Evolutionary conservation across 768 basidiomycete species (phyloP), one percentile per base, ranked within the genome.

Genomic region (Naganishia antarctica): DNA sequence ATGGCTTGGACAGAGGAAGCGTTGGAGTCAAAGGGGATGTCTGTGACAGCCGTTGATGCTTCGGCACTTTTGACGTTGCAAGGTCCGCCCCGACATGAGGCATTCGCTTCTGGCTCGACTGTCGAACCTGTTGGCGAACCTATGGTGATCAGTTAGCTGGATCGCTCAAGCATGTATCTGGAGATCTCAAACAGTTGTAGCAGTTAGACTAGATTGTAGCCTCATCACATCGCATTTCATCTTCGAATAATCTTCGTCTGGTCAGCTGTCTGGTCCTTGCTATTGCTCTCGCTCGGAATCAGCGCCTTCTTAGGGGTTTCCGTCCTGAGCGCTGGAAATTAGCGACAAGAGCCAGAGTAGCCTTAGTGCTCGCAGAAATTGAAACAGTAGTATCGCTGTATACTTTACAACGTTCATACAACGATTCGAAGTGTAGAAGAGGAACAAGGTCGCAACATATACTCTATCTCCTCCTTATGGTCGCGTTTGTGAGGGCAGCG

Each of bases 1-100:
- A 80, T 93, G 70, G 84, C 83, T 48, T 98, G 92, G 91, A 92
- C 90, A 0, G 91, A 94, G 80, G 81, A 80, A 51, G 79, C 87
- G 82, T 77, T 94, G 69, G 83, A 71, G 62, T 88, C 90, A 72
- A 57, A 66, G 44, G 60, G 64, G 0, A 7, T 66, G 31, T 11
- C 25, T 12, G 67, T 65, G 12, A 57, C 63, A 12, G 66, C 51
- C 11, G n/a, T 67, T 13, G 53, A 58, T 44, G 61, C 57, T 12
- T 34, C 66, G 8, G 44, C 28, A 13, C 31, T 67, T 7, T 37
- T 67, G 40, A 63, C 62, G 9, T 26, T 57, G 32, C 53, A 57
- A 26, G 53, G 53, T 0, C 53, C 53, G 18, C 53, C 53, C 2
- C 32, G 53, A 57, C 53, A 57, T n/a, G 53, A 37, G n/a, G n/a